Conservation (phyloP, 2,329 filamentous ascomycete species). For the Akanthomyces lecanii region DNA sequence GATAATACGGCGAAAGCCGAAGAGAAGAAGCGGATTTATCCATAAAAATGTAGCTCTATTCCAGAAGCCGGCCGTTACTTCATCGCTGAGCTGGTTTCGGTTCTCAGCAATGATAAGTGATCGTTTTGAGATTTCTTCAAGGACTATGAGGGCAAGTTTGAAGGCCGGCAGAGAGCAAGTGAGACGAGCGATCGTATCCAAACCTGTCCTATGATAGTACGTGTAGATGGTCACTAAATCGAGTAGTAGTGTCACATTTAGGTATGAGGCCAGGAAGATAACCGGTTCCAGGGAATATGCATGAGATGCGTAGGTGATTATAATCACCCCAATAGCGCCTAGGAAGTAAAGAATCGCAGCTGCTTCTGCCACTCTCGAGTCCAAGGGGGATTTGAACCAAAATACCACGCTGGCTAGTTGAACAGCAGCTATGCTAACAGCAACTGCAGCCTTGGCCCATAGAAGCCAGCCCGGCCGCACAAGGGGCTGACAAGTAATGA, state of each 20-base stretch:
- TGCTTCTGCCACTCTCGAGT: conserved; percentile 26
- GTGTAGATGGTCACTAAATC: conserved; percentile 32
- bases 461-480: conserved; percentile 17
- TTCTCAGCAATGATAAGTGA: conserved; percentile 1
- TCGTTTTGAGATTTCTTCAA: conserved; percentile 31
- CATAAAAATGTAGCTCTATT: conserved; percentile 9
- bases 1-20: conserved; percentile 2
- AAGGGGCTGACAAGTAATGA: no score
- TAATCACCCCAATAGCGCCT: conserved; percentile 24
- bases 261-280: conserved; percentile 28
- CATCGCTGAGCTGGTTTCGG: conserved; percentile 15
- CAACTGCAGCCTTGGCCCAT: conserved; percentile 22
- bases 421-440: not conserved
- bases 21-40: conserved; percentile 2
- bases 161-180: conserved; percentile 25
- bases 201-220: conserved; percentile 27
- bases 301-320: conserved; percentile 33
- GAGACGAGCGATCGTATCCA: conserved; percentile 25
- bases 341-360: conserved; percentile 26
- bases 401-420: conserved; percentile 25
- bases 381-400: conserved; percentile 22
- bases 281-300: conserved; percentile 30
- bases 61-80: conserved; percentile 22
- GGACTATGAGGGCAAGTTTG: conserved; percentile 27
- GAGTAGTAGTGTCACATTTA: conserved; percentile 30